phyloP scores from a whole-genome alignment of 345 rosid species.

The Eucalyptus caleyi region DNA sequence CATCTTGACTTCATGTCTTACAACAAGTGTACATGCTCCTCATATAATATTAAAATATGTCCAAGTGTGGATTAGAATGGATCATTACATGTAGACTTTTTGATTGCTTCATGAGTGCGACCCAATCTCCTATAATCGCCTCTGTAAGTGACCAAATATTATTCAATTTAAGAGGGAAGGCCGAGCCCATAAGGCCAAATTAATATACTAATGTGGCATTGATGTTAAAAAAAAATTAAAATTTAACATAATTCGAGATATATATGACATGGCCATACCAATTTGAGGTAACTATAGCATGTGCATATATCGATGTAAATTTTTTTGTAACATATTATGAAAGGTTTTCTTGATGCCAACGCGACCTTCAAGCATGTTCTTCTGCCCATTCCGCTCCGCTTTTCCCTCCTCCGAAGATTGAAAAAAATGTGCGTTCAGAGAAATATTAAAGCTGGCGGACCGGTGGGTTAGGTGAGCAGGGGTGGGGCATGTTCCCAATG shows the following conservation, averaged over 20 bases:
- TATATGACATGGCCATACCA: neutral
- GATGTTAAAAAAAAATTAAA: neutral
- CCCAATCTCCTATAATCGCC: neutral
- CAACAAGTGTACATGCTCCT: neutral
- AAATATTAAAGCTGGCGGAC: neutral
- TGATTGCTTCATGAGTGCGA: neutral
- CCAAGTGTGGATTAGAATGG: neutral
- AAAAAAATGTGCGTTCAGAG: neutral
- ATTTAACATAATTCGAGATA: neutral
- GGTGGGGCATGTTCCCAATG: neutral
- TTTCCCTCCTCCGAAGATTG: neutral
- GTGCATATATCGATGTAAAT: accelerated
- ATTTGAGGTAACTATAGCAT: neutral
- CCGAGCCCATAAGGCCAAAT: neutral
- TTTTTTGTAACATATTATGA: neutral
- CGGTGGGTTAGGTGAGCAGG: neutral
- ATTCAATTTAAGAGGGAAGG: too few species aligned
- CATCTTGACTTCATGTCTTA: neutral
- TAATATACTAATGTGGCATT: accelerated
- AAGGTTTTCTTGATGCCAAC: neutral
- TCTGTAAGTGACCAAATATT: neutral
- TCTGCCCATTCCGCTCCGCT: neutral
- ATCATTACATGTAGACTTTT: neutral
- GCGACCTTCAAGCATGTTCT: neutral
- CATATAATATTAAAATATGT: too few species aligned